A percentile compares a stretch with the other conserved stretches of the same genome.
These are phyloP conservation scores for Dactylella cylindrospora DNA, from an alignment of 2,329 filamentous ascomycete genomes.

Conservation along the genomic window DNA sequence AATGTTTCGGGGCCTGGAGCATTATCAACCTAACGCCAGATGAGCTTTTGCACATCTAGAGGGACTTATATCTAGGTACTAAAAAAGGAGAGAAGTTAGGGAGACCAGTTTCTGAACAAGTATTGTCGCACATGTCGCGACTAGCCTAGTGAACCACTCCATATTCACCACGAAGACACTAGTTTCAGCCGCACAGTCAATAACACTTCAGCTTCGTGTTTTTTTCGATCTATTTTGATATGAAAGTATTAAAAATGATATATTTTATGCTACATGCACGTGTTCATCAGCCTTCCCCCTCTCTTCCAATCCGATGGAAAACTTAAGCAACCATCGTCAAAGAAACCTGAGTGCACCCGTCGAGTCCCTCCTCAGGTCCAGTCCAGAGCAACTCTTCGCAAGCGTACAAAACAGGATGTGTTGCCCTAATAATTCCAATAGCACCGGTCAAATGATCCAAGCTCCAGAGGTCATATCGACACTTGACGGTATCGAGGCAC, in stretches of 20 bases:
- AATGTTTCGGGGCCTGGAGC: too few relatives aligned
- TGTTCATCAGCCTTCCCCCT: conserved; percentile 4
- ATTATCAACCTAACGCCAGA: too few relatives aligned
- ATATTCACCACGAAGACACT: too few relatives aligned
- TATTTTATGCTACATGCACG: conserved; percentile 2
- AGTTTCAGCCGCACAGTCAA: not conserved
- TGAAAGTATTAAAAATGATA: conserved; percentile 8
- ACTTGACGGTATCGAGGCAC: conserved; percentile 4
- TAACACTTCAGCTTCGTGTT: not conserved
- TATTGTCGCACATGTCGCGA: not conserved
- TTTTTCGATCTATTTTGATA: not conserved
- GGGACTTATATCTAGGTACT: too few relatives aligned
- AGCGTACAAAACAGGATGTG: conserved; percentile 13
- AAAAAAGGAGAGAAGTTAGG: too few relatives aligned
- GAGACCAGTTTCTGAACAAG: too few relatives aligned
- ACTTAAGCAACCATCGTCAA: not conserved
- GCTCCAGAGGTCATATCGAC: conserved; percentile 18
- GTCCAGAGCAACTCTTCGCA: too few relatives aligned
- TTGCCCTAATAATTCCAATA: conserved; percentile 7
- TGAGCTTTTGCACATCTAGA: too few relatives aligned
- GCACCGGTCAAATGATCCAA: conserved; percentile 1
- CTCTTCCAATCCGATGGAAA: conserved; percentile 18
- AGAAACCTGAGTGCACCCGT: too few relatives aligned
- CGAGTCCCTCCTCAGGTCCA: too few relatives aligned
- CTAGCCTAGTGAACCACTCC: not conserved